Conservation (phyloP, 306 rosid genomes). For the Vigna nakashimae region DNA sequence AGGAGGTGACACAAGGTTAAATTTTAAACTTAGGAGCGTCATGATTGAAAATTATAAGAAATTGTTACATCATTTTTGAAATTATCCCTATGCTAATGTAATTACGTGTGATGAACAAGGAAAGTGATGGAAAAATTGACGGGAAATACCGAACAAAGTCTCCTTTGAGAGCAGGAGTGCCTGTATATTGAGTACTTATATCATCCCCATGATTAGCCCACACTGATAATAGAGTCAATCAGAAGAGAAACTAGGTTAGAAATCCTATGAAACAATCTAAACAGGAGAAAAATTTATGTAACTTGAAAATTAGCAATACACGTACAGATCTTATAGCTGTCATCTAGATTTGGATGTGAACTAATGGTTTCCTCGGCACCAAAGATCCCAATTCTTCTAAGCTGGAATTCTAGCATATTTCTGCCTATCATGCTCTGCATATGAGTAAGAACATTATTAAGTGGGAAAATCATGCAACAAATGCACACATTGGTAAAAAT, state of each 20-base stretch:
- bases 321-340: slow-evolving; percentile 72
- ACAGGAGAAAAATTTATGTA: slow-evolving; percentile 1
- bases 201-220: slow-evolving; percentile 97
- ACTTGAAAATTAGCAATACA: slow-evolving; percentile 24
- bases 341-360: slow-evolving; percentile 83
- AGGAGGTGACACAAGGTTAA: slow-evolving; percentile 7
- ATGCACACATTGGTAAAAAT: not conserved
- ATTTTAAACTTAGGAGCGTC: not conserved
- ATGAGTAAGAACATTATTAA: slow-evolving; percentile 26
- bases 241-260: slow-evolving; percentile 22
- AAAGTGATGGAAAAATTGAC: slow-evolving; percentile 23
- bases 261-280: slow-evolving; percentile 10
- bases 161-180: slow-evolving; percentile 88
- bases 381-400: slow-evolving; percentile 78
- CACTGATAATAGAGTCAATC: slow-evolving; percentile 53
- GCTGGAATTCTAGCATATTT: slow-evolving; percentile 82
- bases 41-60: not conserved
- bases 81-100: not conserved
- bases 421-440: slow-evolving; percentile 90
- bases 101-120: not conserved
- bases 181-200: slow-evolving; percentile 83
- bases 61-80: not conserved
- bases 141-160: slow-evolving; percentile 77
- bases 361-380: slow-evolving; percentile 85
- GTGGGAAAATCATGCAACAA: slow-evolving; percentile 12